phyloP scores from a whole-genome alignment of 2,329 filamentous ascomycete genomes.

The Chaetomiaceae sp. region DNA sequence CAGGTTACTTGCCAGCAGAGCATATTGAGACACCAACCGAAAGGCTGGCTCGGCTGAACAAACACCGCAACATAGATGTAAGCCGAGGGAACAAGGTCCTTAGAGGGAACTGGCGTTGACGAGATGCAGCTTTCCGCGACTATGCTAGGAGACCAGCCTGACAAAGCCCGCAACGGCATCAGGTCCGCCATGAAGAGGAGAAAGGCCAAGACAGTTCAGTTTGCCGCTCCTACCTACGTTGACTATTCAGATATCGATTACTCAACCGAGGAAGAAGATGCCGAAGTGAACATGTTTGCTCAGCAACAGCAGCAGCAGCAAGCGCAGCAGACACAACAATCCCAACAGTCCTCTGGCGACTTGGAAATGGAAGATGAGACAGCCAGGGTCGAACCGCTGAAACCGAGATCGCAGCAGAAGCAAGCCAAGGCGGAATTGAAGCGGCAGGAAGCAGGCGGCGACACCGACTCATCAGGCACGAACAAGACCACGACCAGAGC shows the following conservation, averaged over 20 bases:
- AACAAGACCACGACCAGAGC: slow-evolving; percentile 36
- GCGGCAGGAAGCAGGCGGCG: slow-evolving; percentile 34
- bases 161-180: slow-evolving; percentile 77
- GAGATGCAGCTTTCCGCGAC: slow-evolving; percentile 52
- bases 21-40: slow-evolving; percentile 98
- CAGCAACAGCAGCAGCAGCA: slow-evolving; percentile 32
- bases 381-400: slow-evolving; percentile 53
- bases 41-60: slow-evolving; percentile 86
- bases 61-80: slow-evolving; percentile 97
- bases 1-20: slow-evolving; percentile 92
- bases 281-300: slow-evolving; percentile 36
- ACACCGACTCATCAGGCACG: slow-evolving; percentile 28
- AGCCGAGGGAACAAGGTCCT: slow-evolving; percentile 31
- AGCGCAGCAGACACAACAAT: slow-evolving; percentile 22
- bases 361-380: slow-evolving; percentile 44
- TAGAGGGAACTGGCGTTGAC: slow-evolving; percentile 26
- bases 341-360: slow-evolving; percentile 31
- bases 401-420: slow-evolving; percentile 41
- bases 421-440: slow-evolving; percentile 35
- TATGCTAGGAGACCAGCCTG: slow-evolving; percentile 61
- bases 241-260: slow-evolving; percentile 86
- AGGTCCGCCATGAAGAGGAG: slow-evolving; percentile 78
- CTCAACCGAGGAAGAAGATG: slow-evolving; percentile 70
- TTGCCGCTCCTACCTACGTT: slow-evolving; percentile 78
- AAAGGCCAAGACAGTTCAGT: slow-evolving; percentile 82